These are phyloP conservation scores for Micractinium sp. DNA, from an alignment of 139 green algal species.

Conservation along the genomic window DNA sequence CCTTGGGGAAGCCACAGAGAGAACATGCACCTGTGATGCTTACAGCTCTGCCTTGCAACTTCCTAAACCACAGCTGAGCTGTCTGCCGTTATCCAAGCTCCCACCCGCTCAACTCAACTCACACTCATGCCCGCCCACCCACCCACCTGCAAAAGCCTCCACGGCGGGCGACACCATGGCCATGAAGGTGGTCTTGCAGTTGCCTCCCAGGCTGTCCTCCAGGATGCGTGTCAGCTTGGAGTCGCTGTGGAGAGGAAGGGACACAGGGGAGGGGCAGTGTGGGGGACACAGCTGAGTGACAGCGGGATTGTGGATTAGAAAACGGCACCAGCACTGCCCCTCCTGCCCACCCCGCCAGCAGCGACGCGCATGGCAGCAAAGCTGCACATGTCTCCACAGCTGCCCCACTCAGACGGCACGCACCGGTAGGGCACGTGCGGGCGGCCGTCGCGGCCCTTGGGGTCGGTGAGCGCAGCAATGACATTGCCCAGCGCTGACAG, in stretches of 20 bases:
- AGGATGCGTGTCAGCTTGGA: constrained; percentile 96
- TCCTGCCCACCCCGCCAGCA: not conserved
- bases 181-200: constrained; percentile 96
- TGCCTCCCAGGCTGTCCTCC: constrained; percentile 93
- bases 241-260: constrained; percentile 53
- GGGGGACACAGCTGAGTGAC: not conserved
- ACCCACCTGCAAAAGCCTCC: constrained; percentile 72
- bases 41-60: too few species aligned
- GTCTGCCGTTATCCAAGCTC: not conserved
- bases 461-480: constrained; percentile 92
- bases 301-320: not conserved
- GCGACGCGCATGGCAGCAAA: not conserved
- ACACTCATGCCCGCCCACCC: not conserved
- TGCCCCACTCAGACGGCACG: not conserved
- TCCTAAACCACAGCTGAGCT: not conserved
- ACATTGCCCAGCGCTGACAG: constrained; percentile 96
- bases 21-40: too few species aligned
- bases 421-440: constrained; percentile 92
- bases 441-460: constrained; percentile 43
- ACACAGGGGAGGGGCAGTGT: not conserved
- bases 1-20: too few species aligned
- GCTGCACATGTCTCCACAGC: not conserved
- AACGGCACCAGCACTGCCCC: not conserved
- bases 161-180: constrained; percentile 85
- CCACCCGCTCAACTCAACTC: not conserved